phyloP scores from a whole-genome alignment of 331 rosid genomes.

The Erythrophleum ivorense region DNA sequence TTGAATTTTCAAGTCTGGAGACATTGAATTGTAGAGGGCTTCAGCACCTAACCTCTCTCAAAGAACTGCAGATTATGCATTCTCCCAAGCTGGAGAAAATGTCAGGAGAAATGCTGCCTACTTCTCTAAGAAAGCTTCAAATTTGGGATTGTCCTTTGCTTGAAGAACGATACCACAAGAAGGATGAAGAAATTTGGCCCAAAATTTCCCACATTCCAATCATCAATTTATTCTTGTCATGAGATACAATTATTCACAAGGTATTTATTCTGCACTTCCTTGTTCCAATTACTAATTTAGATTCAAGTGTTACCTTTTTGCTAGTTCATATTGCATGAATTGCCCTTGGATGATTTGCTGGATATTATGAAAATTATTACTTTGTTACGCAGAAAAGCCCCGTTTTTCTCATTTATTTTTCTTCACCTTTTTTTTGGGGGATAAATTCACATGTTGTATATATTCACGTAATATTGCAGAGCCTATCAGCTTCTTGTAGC shows the following conservation, averaged over 20 bases:
- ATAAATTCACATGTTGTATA: too few relatives aligned
- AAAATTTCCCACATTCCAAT: slow-evolving; percentile 19
- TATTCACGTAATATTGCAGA: too few relatives aligned
- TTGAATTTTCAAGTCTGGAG: accelerated
- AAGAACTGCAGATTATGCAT: accelerated
- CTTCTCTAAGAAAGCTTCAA: not conserved
- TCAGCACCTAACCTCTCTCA: slow-evolving; percentile 16
- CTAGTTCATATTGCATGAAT: too few relatives aligned
- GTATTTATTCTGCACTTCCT: not conserved
- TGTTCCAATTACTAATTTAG: not conserved
- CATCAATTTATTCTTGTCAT: not conserved
- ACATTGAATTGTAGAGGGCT: slow-evolving; percentile 18
- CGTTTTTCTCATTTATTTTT: too few relatives aligned
- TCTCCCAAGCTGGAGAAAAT: not conserved
- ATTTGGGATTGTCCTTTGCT: not conserved
- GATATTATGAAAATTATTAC: not conserved
- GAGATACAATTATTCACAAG: not conserved
- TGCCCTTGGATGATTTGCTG: not conserved
- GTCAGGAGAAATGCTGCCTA: slow-evolving; percentile 22
- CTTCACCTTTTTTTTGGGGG: too few relatives aligned
- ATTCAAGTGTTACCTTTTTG: not conserved
- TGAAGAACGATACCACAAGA: not conserved
- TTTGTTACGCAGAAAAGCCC: too few relatives aligned
- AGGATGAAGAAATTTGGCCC: not conserved
- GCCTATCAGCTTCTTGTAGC: too few relatives aligned